Conservation (phyloP, 106 monocot species). For the Cymbidium sinense region DNA sequence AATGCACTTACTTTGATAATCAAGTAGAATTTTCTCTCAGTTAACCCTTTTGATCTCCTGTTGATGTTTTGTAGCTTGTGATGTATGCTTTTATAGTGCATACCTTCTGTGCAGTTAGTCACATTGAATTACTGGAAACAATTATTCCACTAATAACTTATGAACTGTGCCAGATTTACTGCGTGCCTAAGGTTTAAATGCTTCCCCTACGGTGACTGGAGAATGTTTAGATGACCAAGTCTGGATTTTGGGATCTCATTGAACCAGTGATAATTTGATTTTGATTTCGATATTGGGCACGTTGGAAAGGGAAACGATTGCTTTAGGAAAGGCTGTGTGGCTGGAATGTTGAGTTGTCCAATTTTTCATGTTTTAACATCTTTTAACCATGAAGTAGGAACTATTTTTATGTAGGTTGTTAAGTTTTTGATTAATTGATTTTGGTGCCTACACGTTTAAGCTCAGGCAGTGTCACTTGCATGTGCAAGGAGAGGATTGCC, state of each 20-base stretch:
- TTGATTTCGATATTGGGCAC: not conserved
- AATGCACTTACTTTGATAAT: not conserved
- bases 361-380: not conserved
- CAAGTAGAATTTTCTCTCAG: not conserved
- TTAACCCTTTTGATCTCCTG: not conserved
- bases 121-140: not conserved
- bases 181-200: not conserved
- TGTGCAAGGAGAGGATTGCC: no score
- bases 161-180: not conserved
- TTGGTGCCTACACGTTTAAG: no score
- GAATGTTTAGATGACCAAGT: not conserved
- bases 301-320: not conserved
- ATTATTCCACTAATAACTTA: not conserved
- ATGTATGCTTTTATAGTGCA: not conserved
- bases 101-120: not conserved
- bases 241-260: not conserved
- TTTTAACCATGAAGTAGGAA: not conserved
- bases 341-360: not conserved
- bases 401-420: slow-evolving; percentile 1
- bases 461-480: not conserved
- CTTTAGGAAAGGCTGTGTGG: not conserved
- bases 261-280: not conserved
- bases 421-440: no score
- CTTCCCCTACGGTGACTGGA: not conserved
- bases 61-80: not conserved